phyloP scores from a whole-genome alignment of 106 monocot genomes.

The Iris macrosiphon region DNA sequence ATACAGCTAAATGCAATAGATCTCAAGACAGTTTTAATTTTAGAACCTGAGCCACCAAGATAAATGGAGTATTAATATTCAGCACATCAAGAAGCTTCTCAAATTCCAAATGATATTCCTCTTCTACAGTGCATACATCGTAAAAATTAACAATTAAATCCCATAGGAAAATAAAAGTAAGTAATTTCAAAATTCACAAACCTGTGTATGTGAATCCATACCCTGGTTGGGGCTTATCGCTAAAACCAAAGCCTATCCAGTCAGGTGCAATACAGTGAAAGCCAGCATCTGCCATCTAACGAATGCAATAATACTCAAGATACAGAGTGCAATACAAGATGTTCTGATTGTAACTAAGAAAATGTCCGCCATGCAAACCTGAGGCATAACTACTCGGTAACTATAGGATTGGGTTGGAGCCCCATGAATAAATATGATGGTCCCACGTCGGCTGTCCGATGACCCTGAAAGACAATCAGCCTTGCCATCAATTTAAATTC shows the following conservation, averaged over 20 bases:
- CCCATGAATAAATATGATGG: slow-evolving; percentile 82
- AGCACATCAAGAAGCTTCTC: slow-evolving; percentile 70
- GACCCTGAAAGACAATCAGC: slow-evolving; percentile 42
- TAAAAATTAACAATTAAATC: slow-evolving; percentile 3
- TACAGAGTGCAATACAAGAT: not conserved
- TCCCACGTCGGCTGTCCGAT: slow-evolving; percentile 39
- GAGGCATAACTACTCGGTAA: slow-evolving; percentile 83
- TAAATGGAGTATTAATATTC: slow-evolving; percentile 66
- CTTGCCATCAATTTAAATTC: too few species aligned
- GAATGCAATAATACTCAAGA: slow-evolving; percentile 15
- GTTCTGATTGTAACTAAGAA: not conserved
- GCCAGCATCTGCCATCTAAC: slow-evolving; percentile 81
- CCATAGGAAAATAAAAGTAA: slow-evolving; percentile 2
- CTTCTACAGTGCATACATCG: slow-evolving; percentile 42
- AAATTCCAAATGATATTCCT: slow-evolving; percentile 75
- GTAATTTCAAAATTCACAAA: slow-evolving; percentile 3
- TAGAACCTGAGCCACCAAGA: slow-evolving; percentile 74
- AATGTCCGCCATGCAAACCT: slow-evolving; percentile 32
- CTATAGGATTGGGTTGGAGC: slow-evolving; percentile 94
- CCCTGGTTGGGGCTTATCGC: slow-evolving; percentile 94
- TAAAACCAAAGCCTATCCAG: slow-evolving; percentile 99
- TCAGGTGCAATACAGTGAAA: slow-evolving; percentile 97
- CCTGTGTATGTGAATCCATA: slow-evolving; percentile 89
- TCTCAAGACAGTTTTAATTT: slow-evolving; percentile 2
- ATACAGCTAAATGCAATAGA: too few species aligned